These are phyloP conservation scores for Phialophora macrospora DNA, from an alignment of 2,329 filamentous ascomycete species.

Conservation along the genomic window DNA sequence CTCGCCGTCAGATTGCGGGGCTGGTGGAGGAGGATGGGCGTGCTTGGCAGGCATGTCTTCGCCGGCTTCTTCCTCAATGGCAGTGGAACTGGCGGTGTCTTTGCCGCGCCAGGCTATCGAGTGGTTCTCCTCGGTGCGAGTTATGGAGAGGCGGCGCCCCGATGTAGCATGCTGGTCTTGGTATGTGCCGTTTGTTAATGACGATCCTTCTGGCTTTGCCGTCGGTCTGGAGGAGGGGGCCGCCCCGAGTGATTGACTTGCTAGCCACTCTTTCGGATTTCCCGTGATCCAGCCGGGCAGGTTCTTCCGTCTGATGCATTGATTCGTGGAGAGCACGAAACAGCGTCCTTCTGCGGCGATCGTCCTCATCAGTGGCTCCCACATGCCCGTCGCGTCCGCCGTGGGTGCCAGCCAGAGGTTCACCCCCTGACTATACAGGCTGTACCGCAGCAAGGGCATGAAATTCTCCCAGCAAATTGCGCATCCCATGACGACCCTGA, in stretches of 20 bases:
- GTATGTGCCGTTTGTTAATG: constrained; percentile 18
- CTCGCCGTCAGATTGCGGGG: constrained; percentile 17
- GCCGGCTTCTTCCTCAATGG: constrained; percentile 28
- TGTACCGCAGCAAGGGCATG: constrained; percentile 85
- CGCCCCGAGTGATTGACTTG: background rate
- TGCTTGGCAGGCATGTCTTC: constrained; percentile 1
- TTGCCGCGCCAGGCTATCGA: constrained; percentile 53
- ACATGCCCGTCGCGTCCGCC: constrained; percentile 81
- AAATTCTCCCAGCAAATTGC: constrained; percentile 98
- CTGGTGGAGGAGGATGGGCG: background rate
- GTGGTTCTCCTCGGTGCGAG: constrained; percentile 49
- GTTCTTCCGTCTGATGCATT: constrained; percentile 69
- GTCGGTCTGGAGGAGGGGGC: constrained; percentile 1
- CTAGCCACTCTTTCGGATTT: constrained; percentile 16
- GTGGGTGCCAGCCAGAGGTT: constrained; percentile 91
- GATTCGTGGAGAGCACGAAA: constrained; percentile 85
- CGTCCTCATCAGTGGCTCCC: constrained; percentile 81
- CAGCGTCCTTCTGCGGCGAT: constrained; percentile 80
- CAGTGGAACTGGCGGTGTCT: constrained; percentile 15
- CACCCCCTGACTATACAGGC: constrained; percentile 85
- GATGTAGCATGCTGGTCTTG: constrained; percentile 6
- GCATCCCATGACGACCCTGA: constrained; percentile 77
- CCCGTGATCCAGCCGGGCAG: constrained; percentile 63
- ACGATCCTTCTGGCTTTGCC: background rate
- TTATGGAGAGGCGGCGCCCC: constrained; percentile 40